phyloP scores from a whole-genome alignment of 2,329 filamentous ascomycete genomes.

The Cryphonectria japonica region DNA sequence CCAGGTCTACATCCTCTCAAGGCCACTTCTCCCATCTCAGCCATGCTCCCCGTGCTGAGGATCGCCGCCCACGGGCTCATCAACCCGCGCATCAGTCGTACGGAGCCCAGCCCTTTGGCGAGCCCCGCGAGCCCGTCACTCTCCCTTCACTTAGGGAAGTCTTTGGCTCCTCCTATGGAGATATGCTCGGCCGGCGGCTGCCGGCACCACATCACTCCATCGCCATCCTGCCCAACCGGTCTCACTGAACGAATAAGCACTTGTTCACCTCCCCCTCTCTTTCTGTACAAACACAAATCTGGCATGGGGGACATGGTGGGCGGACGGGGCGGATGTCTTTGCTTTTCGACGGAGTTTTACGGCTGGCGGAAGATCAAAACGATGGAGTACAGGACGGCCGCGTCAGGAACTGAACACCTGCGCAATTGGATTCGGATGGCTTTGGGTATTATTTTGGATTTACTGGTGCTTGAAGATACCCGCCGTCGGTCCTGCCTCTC shows the following conservation, averaged over 20 bases:
- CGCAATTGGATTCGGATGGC: background rate
- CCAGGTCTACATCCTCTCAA: slow-evolving; percentile 16
- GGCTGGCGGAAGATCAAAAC: slow-evolving; percentile 1
- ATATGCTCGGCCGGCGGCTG: background rate
- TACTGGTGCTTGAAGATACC: background rate
- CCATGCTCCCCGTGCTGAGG: background rate
- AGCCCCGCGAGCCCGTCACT: background rate
- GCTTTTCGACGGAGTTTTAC: background rate
- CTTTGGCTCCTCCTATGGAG: background rate
- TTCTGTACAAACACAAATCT: background rate
- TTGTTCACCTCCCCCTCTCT: background rate
- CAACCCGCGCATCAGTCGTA: background rate
- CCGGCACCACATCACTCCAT: background rate
- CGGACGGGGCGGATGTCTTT: background rate
- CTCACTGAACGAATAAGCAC: background rate
- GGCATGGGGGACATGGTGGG: background rate
- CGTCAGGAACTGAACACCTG: background rate
- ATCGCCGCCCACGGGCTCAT: no score
- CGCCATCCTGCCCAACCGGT: background rate
- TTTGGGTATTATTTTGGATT: background rate
- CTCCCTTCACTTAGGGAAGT: background rate
- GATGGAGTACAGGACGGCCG: background rate
- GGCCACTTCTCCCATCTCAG: slow-evolving; percentile 6
- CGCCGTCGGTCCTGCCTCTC: background rate
- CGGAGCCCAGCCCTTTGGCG: background rate